Percentiles rank a stretch among this genome's conserved stretches.
Conservation (phyloP, 441 rosid species). For the Jatropha podagrica region DNA sequence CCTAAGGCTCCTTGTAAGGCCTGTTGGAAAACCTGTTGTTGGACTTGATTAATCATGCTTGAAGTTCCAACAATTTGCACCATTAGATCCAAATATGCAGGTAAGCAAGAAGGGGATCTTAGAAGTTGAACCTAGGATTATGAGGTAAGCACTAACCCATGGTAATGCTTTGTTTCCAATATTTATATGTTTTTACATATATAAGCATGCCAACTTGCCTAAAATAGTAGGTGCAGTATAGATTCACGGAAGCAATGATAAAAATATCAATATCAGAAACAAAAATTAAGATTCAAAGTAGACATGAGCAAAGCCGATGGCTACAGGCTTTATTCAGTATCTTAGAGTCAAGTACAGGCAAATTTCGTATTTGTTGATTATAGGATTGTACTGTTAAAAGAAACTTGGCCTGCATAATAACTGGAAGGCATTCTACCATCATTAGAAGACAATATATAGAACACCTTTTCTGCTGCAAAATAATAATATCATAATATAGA, state of each 20-base stretch:
- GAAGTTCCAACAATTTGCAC: no score
- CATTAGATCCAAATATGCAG: background rate
- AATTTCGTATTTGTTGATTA: background rate
- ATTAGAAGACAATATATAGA: background rate
- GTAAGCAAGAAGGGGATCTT: no score
- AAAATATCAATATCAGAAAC: background rate
- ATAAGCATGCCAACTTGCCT: background rate
- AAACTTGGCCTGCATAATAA: background rate
- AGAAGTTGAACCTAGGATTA: background rate
- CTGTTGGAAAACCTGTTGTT: no score
- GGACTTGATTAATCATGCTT: no score
- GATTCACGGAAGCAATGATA: background rate
- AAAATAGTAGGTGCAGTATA: background rate
- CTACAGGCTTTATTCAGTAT: background rate
- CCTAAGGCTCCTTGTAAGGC: no score
- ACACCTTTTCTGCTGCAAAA: no score
- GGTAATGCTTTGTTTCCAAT: background rate
- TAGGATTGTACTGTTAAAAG: background rate
- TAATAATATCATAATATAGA: background rate
- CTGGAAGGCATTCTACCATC: background rate
- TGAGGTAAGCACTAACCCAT: background rate
- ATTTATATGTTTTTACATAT: background rate
- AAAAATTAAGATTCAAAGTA: background rate
- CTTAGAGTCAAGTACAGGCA: background rate
- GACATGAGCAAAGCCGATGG: background rate